Evolutionary conservation across 768 basidiomycete species (phyloP).

Genomic region (Polyporus arcularius): DNA sequence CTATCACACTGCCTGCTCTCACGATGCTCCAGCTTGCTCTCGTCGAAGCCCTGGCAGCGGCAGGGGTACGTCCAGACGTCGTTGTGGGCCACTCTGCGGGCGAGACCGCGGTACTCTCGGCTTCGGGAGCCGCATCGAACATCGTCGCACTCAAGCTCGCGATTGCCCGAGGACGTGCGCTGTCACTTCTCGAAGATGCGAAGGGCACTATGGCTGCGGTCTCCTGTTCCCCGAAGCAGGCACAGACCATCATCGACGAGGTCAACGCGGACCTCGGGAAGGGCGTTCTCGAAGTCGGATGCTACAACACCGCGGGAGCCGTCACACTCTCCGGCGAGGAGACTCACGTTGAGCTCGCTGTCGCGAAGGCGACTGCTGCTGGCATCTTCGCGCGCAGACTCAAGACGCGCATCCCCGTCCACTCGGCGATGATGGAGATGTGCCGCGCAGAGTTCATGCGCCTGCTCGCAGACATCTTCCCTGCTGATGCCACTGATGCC

Average conservation of each 20-base stretch:
- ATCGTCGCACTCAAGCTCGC: constrained; percentile 45
- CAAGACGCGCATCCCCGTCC: constrained; percentile 39
- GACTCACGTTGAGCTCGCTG: constrained; percentile 29
- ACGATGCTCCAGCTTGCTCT: constrained; percentile 49
- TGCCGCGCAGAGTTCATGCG: constrained; percentile 33
- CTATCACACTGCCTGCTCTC: constrained; percentile 42
- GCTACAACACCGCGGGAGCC: constrained; percentile 41
- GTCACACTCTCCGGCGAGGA: constrained; percentile 41
- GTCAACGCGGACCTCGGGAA: constrained; percentile 13
- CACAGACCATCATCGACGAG: constrained; percentile 29
- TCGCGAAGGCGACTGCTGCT: constrained; percentile 30
- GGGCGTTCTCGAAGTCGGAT: constrained; percentile 39
- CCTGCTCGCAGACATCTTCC: constrained; percentile 35
- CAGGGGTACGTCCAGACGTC: constrained; percentile 40
- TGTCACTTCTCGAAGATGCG: constrained; percentile 34
- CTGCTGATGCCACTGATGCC: constrained; percentile 24
- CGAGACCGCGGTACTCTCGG: constrained; percentile 46
- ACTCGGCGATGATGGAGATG: constrained; percentile 40
- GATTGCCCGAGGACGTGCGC: constrained; percentile 42
- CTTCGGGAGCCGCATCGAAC: constrained; percentile 43
- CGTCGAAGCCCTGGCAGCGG: constrained; percentile 39
- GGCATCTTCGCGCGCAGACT: constrained; percentile 40
- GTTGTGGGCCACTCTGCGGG: constrained; percentile 51
- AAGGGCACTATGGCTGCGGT: constrained; percentile 49
- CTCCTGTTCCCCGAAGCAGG: constrained; percentile 34